Base-by-base conservation (phyloP, 2,329 filamentous ascomycete species). In the Aaosphaeria pasadenensis region DNA sequence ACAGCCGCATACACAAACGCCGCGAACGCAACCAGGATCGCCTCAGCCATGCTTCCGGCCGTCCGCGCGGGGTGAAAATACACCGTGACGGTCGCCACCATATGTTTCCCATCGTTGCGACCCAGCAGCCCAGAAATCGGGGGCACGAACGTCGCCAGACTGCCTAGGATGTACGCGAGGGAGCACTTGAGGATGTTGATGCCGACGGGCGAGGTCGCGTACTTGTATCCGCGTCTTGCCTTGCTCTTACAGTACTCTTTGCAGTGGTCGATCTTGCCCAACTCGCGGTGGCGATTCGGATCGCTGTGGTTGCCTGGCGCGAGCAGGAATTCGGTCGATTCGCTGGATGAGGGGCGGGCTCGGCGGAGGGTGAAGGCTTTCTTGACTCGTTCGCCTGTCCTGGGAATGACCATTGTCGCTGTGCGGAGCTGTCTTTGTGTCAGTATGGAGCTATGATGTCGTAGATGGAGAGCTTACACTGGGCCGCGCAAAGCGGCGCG, bases 11-110 rank as follows among this genome's bases (percentile, higher is more conserved):
- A 97, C 35, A 85, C 71, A 51, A 96, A 89, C 1, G 91, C 91
- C 32, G 87, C 77, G 35, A 88, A 72, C 5, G 89, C 89, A 49
- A 94, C 84, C 32, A 91, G 72, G 7, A 87, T 81, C 3, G 91
- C 91, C 70, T 96, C 89, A 49, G 89, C 81, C 90, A 96, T 96
- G 56, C 88, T 94, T 1, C 92, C 92, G 29, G 86, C 82, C 13
- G 89, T 89, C 49, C 92, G 80, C 5, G 90, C 89, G 4, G 92
- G 91, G 67, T 96, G 91, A 62, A 96, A 97, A 64, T 96, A 97
- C 7, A 96, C 91, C 1, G 90, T 95, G 49, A 96, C 84, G 2
- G 92, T 96, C 31, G 91, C 91, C 44, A 96, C 90, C 63, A 96
- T 86, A 71, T 96, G 92, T 66, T 96, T 96, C 44, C 90, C 90